Conservation (phyloP, 1,284 basidiomycete genomes). For the Tilletia setariae region DNA sequence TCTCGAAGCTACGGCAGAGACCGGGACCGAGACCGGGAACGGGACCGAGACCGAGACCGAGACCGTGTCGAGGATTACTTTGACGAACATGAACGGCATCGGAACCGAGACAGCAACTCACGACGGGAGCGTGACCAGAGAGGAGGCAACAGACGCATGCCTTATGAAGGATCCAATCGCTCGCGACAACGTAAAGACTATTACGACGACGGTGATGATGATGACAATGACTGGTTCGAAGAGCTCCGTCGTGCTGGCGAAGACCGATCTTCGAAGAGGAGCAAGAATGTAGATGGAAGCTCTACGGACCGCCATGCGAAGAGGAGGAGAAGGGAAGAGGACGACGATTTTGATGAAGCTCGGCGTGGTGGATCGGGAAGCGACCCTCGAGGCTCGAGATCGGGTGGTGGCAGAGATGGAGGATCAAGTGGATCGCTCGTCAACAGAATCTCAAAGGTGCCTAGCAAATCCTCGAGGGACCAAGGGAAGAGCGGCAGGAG, state of each 20-base stretch:
- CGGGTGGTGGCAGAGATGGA: not conserved
- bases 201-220: not conserved
- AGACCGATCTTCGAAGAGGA: not conserved
- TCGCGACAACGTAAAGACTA: too few relatives aligned
- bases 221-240: conserved; percentile 14
- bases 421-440: not conserved
- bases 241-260: not conserved
- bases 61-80: not conserved
- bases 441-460: not conserved
- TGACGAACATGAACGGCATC: not conserved
- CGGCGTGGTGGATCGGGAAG: not conserved
- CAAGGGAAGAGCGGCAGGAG: not conserved
- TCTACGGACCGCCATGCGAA: not conserved
- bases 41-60: not conserved
- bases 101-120: not conserved
- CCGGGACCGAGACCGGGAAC: not conserved
- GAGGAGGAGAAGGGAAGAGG: not conserved
- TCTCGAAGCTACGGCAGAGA: not conserved
- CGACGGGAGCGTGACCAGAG: not conserved
- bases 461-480: not conserved
- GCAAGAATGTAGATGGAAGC: not conserved
- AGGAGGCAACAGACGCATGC: not conserved
- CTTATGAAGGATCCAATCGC: not conserved
- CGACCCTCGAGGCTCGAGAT: not conserved
- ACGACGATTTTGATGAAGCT: not conserved